Evolutionary conservation across 1,284 basidiomycete genomes (phyloP).

Genomic region (Rhodofomes roseus): DNA sequence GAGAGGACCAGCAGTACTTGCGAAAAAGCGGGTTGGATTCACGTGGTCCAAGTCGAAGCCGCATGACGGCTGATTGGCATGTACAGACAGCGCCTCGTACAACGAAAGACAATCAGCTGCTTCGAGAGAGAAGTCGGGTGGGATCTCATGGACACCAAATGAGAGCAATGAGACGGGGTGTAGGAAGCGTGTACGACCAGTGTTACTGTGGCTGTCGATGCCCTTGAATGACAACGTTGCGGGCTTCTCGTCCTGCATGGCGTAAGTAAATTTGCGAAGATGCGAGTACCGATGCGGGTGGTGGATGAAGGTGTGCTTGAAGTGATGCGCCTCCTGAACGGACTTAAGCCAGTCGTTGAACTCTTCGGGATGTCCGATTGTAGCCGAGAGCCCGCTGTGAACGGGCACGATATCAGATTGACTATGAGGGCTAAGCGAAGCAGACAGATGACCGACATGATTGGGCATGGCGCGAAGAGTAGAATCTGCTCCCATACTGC

Average conservation of each 20-base stretch:
- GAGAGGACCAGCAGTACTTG: conserved; percentile 23
- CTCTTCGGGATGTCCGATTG: conserved; percentile 57
- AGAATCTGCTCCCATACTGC: conserved; percentile 71
- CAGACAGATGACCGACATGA: conserved; percentile 46
- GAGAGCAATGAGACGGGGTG: conserved; percentile 58
- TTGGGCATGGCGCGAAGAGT: conserved; percentile 59
- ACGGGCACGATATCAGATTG: neutral
- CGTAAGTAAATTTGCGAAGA: conserved; percentile 62
- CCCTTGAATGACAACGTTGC: conserved; percentile 37
- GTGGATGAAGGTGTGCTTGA: conserved; percentile 53
- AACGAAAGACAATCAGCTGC: conserved; percentile 51
- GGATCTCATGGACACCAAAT: conserved; percentile 43
- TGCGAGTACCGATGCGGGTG: conserved; percentile 70
- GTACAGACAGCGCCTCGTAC: conserved; percentile 38
- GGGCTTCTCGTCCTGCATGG: conserved; percentile 26
- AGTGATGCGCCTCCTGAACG: conserved; percentile 56
- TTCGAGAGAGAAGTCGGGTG: conserved; percentile 60
- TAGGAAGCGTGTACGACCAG: conserved; percentile 44
- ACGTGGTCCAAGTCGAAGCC: conserved; percentile 29
- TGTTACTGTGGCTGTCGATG: conserved; percentile 33
- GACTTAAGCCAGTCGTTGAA: conserved; percentile 64
- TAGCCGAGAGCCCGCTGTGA: conserved; percentile 65
- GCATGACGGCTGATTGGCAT: conserved; percentile 15
- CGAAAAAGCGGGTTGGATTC: conserved; percentile 46
- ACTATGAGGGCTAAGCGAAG: neutral